Percentiles rank a stretch among this genome's conserved stretches.
Evolutionary conservation across 192 early-diverging fungal genomes (phyloP).

Genomic region (Dispira simplex): DNA sequence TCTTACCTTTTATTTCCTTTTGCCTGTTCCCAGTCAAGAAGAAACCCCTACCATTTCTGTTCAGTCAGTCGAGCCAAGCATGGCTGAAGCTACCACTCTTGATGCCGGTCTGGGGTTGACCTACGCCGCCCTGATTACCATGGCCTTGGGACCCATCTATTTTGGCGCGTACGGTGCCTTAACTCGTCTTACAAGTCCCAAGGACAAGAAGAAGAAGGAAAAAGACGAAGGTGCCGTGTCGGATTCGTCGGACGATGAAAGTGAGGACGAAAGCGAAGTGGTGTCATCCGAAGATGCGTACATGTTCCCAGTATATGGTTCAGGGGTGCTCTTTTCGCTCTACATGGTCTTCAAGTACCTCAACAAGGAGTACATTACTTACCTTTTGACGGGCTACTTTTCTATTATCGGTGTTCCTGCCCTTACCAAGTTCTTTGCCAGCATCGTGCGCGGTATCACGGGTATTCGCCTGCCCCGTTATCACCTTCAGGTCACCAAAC

Average conservation of each 20-base stretch:
- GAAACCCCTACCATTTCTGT: too few species aligned
- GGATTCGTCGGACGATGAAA: constrained; percentile 40
- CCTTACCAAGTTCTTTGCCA: constrained; percentile 43
- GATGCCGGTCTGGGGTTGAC: constrained; percentile 44
- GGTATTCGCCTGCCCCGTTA: constrained; percentile 51
- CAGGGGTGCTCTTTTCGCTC: constrained; percentile 57
- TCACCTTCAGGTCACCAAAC: constrained; percentile 40
- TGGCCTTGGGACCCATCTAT: constrained; percentile 84
- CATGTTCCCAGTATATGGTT: constrained; percentile 87
- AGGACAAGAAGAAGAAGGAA: constrained; percentile 7
- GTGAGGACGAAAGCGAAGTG: constrained; percentile 55
- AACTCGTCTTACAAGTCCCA: constrained; percentile 29
- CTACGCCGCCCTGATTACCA: constrained; percentile 68
- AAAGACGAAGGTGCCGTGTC: constrained; percentile 24
- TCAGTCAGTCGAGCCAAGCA: too few species aligned
- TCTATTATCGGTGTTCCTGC: constrained; percentile 67
- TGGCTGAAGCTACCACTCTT: not conserved
- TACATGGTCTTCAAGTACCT: constrained; percentile 81
- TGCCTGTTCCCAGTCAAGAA: too few species aligned
- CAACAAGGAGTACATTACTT: constrained; percentile 70
- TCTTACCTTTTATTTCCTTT: too few species aligned
- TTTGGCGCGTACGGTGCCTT: constrained; percentile 64
- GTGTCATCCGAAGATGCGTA: constrained; percentile 80
- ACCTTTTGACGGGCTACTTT: constrained; percentile 75
- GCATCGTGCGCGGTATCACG: constrained; percentile 27